Evolutionary conservation across 495 filamentous ascomycete species (phyloP).

Genomic region (Xylaria intraflava): DNA sequence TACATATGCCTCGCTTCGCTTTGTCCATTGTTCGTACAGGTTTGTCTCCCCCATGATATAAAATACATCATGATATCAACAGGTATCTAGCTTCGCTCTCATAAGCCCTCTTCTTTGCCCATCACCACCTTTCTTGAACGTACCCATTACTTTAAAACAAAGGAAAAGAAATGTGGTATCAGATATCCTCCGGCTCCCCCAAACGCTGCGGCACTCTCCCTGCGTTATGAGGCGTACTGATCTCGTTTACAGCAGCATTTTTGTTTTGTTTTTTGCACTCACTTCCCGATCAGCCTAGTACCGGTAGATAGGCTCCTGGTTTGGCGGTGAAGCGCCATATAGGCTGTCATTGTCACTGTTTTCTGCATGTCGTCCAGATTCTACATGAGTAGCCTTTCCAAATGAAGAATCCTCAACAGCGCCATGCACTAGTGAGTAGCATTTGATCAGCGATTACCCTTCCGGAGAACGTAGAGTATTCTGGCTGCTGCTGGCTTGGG

Average conservation of each 20-base stretch:
- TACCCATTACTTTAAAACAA: neutral
- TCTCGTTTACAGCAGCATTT: neutral
- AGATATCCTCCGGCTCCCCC: neutral
- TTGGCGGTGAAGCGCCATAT: constrained; percentile 18
- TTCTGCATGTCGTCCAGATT: neutral
- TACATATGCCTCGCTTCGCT: neutral
- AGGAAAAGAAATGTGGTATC: neutral
- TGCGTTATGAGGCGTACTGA: neutral
- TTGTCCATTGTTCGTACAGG: neutral
- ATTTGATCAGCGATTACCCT: neutral
- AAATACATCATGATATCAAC: neutral
- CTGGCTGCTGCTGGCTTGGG: neutral
- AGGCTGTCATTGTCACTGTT: constrained; percentile 4
- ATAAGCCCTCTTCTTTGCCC: neutral
- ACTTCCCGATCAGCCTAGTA: constrained; percentile 22
- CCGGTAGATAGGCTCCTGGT: constrained; percentile 31
- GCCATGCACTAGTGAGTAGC: constrained; percentile 10
- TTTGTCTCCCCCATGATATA: neutral
- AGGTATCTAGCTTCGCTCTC: neutral
- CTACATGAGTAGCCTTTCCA: neutral
- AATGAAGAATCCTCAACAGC: constrained; percentile 6
- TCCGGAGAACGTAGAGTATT: neutral
- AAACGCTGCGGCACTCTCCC: neutral
- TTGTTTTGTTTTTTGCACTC: neutral
- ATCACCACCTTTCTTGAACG: neutral